Evolutionary conservation across 257 asterid genomes (phyloP).

Genomic region (Asclepias syriaca): DNA sequence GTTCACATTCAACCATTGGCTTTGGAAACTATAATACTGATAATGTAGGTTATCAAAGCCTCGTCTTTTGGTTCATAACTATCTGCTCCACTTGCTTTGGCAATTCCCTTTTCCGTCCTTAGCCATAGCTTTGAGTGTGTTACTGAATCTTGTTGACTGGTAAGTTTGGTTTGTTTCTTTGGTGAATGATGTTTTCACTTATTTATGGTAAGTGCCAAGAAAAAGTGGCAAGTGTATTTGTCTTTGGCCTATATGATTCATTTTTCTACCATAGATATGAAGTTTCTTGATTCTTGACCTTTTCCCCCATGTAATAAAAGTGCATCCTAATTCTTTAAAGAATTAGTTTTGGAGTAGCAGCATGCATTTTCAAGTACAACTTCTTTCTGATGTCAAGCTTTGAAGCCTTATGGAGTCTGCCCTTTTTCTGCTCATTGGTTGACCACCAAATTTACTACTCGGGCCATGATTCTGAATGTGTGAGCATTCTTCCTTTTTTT

Average conservation of each 20-base stretch:
- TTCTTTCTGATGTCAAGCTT: too few species aligned
- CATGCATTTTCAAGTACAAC: too few species aligned
- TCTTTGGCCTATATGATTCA: neutral
- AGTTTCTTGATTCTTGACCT: neutral
- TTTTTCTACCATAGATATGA: neutral
- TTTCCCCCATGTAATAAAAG: neutral
- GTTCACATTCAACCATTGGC: too few species aligned
- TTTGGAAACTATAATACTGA: too few species aligned
- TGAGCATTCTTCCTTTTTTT: too few species aligned
- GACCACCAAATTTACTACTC: too few species aligned
- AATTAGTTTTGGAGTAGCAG: too few species aligned
- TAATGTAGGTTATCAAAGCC: neutral
- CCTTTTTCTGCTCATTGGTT: too few species aligned
- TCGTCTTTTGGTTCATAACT: neutral
- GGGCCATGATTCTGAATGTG: too few species aligned
- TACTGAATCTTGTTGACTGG: neutral
- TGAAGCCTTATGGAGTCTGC: too few species aligned
- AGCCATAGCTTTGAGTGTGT: neutral
- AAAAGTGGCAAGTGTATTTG: neutral
- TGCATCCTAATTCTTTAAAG: neutral
- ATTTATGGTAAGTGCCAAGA: too few species aligned
- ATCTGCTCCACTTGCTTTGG: neutral
- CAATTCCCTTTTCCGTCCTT: neutral
- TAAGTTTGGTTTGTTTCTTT: neutral
- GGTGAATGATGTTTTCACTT: neutral